Conservation (phyloP, 2,329 filamentous ascomycete species). For the Colletotrichum lindemuthianum region DNA sequence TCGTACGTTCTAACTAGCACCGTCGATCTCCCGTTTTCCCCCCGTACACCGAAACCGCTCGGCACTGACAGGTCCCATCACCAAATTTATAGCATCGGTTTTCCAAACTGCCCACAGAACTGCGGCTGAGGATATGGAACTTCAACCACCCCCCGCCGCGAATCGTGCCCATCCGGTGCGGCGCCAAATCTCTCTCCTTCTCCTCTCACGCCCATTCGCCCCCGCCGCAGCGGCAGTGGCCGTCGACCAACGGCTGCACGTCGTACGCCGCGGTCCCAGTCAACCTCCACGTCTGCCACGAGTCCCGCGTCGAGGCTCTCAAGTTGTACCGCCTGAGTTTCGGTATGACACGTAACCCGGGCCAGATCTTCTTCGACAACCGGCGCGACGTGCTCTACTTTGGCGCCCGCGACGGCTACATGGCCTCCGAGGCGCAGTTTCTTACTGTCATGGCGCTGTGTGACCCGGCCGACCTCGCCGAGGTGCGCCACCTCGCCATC, state of each 20-base stretch:
- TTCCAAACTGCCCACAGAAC: slow-evolving; percentile 54
- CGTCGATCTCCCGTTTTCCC: slow-evolving; percentile 27
- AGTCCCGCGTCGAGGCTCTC: slow-evolving; percentile 56
- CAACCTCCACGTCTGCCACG: slow-evolving; percentile 57
- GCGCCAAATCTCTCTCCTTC: slow-evolving; percentile 43
- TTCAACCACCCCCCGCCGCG: slow-evolving; percentile 54
- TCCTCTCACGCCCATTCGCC: slow-evolving; percentile 12
- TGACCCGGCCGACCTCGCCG: slow-evolving; percentile 51
- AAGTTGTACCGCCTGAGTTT: slow-evolving; percentile 53
- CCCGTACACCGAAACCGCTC: background rate
- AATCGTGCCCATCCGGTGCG: slow-evolving; percentile 55
- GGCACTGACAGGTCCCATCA: slow-evolving; percentile 18
- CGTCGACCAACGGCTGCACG: slow-evolving; percentile 48
- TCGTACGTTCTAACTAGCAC: slow-evolving; percentile 30
- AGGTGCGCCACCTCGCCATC: slow-evolving; percentile 55
- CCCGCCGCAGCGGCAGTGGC: background rate
- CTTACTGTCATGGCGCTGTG: slow-evolving; percentile 55
- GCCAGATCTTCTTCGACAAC: slow-evolving; percentile 55
- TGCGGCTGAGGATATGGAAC: slow-evolving; percentile 60
- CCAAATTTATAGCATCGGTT: slow-evolving; percentile 50
- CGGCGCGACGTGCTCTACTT: slow-evolving; percentile 58
- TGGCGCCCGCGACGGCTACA: slow-evolving; percentile 55
- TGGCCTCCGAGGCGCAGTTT: slow-evolving; percentile 57
- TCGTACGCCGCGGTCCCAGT: slow-evolving; percentile 54
- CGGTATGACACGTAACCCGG: slow-evolving; percentile 52